Base-by-base conservation (phyloP, 768 basidiomycete species). In the Boletus sensibilis region DNA sequence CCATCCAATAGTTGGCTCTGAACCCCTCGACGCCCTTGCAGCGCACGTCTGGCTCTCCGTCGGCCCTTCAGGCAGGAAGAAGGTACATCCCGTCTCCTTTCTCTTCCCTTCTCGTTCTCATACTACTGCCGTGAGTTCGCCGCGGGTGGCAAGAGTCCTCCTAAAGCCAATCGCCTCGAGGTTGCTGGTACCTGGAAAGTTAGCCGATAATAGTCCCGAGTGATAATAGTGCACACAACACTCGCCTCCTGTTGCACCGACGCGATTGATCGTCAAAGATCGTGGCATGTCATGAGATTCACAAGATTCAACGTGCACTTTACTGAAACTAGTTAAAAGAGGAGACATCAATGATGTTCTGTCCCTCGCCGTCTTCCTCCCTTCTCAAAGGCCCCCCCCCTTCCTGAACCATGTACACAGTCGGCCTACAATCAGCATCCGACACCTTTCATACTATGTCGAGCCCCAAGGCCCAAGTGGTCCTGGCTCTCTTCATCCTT, bases 51-150 rank as follows among this genome's bases (percentile, higher is more conserved):
- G 85, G 81, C 70, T 72, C 25, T 86, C 89, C 0, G 79, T 84
- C 0, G 95, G 95, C 1, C 94, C 94, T 0, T 97, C 94, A 0
- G 95, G 95, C 1, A 82, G 76, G 3, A 98, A 98, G 76, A 95
- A 94, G 78, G 94, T 90, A 40, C 27, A 11, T 27, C 7, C 3
- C 4, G 14, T 20, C 16, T 12, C 5, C 25, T 10, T n/a, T 20
- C 18, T 18, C 25, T 16, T 16, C n/a, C 3, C 13, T 13, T n/a
- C 10, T 20, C 46, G 5, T 7, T 31, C 13, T 33, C 23, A 2
- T n/a, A n/a, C n/a, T n/a, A n/a, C n/a, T n/a, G n/a, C n/a, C n/a
- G n/a, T n/a, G n/a, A n/a, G n/a, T n/a, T n/a, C n/a, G n/a, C n/a
- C n/a, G n/a, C n/a, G n/a, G n/a, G n/a, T n/a, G n/a, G n/a, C n/a